phyloP scores from a whole-genome alignment of 139 green algal genomes.

The Chlorella sp. region DNA sequence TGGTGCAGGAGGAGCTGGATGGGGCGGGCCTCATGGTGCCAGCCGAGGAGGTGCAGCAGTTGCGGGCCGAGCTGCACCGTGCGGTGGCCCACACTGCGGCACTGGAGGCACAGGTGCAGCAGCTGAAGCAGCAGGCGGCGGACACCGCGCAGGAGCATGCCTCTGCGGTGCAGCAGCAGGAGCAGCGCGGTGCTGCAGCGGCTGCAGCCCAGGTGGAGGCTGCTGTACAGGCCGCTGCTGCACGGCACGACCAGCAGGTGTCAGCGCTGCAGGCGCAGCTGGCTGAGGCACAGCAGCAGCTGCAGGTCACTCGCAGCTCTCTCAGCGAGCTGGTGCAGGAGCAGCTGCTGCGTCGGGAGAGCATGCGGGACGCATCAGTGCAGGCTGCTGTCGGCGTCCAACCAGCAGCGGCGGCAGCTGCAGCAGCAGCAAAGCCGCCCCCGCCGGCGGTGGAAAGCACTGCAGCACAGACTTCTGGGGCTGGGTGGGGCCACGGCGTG shows the following conservation, averaged over 20 bases:
- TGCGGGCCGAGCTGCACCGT: neutral
- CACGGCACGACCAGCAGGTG: neutral
- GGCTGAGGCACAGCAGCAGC: conserved; percentile 13
- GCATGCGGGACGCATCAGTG: neutral
- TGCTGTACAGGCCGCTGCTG: neutral
- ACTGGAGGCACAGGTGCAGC: conserved; percentile 12
- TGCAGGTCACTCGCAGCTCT: neutral
- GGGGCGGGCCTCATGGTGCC: neutral
- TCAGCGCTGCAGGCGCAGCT: neutral
- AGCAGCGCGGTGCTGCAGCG: neutral
- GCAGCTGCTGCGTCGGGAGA: neutral
- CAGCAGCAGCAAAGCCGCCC: neutral
- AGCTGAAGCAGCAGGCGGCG: neutral
- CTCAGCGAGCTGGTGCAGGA: conserved; percentile 2
- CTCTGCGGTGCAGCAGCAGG: neutral
- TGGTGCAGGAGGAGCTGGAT: conserved; percentile 23
- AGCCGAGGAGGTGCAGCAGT: neutral
- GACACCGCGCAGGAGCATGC: conserved; percentile 1
- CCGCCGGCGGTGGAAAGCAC: neutral
- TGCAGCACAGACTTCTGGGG: neutral
- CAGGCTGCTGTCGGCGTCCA: neutral
- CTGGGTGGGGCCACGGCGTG: too few relatives aligned
- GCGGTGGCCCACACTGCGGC: neutral
- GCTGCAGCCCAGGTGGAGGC: neutral
- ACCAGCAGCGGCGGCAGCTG: neutral